These are phyloP conservation scores for Coemansia sp. DNA, from an alignment of 192 early-diverging fungal species.

Conservation along the genomic window DNA sequence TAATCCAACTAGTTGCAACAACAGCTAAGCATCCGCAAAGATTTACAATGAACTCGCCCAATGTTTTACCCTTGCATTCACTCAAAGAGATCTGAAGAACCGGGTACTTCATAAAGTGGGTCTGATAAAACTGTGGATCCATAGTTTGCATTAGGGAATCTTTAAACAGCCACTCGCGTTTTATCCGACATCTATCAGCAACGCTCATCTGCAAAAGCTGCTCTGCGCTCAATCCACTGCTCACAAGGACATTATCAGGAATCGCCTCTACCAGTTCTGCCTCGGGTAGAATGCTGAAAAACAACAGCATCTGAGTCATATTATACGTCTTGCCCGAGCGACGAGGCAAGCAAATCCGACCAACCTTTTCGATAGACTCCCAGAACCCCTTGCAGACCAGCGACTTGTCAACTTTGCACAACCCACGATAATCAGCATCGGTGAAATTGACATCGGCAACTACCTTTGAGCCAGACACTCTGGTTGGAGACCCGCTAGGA, in stretches of 20 bases:
- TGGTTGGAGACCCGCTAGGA: constrained; percentile 41
- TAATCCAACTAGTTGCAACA: not conserved
- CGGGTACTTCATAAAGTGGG: constrained; percentile 48
- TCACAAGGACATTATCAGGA: constrained; percentile 17
- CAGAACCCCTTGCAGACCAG: constrained; percentile 49
- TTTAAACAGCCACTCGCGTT: constrained; percentile 36
- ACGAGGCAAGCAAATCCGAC: constrained; percentile 37
- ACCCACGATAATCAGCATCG: not conserved
- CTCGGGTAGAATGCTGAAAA: constrained; percentile 35
- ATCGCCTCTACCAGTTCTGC: no score
- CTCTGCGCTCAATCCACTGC: constrained; percentile 17
- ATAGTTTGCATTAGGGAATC: constrained; percentile 27
- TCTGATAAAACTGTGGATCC: constrained; percentile 26
- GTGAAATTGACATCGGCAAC: constrained; percentile 28
- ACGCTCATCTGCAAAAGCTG: no score
- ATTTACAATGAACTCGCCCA: constrained; percentile 14
- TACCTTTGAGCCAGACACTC: constrained; percentile 38
- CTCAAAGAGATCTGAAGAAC: constrained; percentile 36
- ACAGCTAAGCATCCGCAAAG: constrained; percentile 7
- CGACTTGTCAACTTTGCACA: constrained; percentile 51
- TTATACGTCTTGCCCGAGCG: constrained; percentile 52
- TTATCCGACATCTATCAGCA: not conserved
- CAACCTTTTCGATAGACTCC: constrained; percentile 28
- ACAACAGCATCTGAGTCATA: constrained; percentile 42
- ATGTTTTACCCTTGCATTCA: constrained; percentile 11